Evolutionary conservation across 805 yeast genomes (phyloP).

Genomic region (Hanseniaspora lachancei): DNA sequence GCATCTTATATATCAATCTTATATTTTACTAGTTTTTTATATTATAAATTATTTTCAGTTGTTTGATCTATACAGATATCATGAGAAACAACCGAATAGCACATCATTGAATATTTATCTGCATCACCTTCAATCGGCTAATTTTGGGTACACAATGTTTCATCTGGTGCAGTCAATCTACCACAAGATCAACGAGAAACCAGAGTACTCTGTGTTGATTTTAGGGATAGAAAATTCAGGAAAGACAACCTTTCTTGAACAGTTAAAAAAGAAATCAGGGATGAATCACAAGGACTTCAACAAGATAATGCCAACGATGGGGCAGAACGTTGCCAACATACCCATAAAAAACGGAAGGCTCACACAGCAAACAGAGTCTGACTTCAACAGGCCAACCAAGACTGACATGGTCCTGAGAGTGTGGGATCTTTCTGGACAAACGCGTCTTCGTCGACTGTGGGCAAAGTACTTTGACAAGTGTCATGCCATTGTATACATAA

Average conservation of each 20-base stretch:
- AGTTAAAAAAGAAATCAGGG: conserved; percentile 43
- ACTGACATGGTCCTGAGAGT: conserved; percentile 47
- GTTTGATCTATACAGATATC: no score
- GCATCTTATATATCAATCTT: no score
- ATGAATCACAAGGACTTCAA: conserved; percentile 39
- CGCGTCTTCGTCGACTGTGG: conserved; percentile 75
- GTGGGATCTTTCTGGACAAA: conserved; percentile 97
- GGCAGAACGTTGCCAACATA: conserved; percentile 65
- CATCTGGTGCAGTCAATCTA: conserved; percentile 54
- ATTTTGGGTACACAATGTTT: conserved; percentile 36
- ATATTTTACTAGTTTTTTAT: no score
- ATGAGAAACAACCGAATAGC: no score
- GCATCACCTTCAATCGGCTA: no score
- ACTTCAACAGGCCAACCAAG: conserved; percentile 9
- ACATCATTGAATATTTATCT: no score
- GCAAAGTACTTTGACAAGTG: conserved; percentile 69
- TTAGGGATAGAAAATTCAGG: conserved; percentile 94
- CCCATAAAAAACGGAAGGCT: conserved; percentile 20
- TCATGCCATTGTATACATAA: conserved; percentile 84
- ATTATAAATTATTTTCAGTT: no score
- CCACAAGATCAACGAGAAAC: conserved; percentile 42
- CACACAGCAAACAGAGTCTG: not conserved
- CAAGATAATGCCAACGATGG: conserved; percentile 81
- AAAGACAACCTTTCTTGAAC: conserved; percentile 69
- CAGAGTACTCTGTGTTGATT: conserved; percentile 65